phyloP scores from a whole-genome alignment of 2,329 filamentous ascomycete genomes.

The Penicillium sp. region DNA sequence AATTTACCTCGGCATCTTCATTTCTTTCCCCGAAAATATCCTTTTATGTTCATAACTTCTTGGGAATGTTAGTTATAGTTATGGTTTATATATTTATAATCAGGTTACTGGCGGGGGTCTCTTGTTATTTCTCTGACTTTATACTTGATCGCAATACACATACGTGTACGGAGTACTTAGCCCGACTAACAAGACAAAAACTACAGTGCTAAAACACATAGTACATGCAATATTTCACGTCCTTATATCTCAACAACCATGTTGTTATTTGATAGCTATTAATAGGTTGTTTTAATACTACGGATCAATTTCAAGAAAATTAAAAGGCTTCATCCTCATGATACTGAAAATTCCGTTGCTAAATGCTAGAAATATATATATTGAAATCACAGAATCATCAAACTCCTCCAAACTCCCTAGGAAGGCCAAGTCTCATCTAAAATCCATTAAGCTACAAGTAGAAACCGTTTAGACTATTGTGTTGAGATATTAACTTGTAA shows the following conservation, averaged over 20 bases:
- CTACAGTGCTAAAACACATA: no score
- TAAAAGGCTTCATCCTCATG: not conserved
- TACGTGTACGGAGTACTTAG: not conserved
- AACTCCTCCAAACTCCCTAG: not conserved
- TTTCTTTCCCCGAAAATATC: not conserved
- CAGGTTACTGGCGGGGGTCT: not conserved
- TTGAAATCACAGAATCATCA: not conserved
- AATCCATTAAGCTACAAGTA: not conserved
- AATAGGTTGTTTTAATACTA: not conserved
- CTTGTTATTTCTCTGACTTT: not conserved
- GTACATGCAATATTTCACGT: no score
- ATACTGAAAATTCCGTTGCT: not conserved
- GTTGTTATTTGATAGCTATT: not conserved
- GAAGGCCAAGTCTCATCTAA: not conserved
- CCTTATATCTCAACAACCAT: not conserved
- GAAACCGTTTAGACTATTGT: not conserved
- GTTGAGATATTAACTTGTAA: not conserved
- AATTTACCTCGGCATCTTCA: conserved; percentile 17
- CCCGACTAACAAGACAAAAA: no score
- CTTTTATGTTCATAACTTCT: not conserved
- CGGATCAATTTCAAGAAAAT: not conserved
- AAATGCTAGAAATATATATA: not conserved
- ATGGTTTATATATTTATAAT: not conserved
- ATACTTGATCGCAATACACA: not conserved
- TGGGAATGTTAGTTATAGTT: no score